Conservation (phyloP, 768 basidiomycete species). For the Crassisporium funariophilum region DNA sequence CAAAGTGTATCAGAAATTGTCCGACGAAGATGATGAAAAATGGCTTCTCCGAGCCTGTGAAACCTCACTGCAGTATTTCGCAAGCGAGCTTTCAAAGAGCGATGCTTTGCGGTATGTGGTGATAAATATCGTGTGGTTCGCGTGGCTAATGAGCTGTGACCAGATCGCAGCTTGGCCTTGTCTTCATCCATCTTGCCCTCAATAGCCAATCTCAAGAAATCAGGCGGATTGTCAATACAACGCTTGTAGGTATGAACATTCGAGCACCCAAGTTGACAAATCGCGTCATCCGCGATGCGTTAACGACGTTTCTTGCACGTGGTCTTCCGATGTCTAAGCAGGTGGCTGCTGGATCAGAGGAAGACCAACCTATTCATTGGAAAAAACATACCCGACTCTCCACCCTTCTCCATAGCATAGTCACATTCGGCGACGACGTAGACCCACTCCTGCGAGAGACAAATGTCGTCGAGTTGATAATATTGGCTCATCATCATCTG, state of each 20-base stretch:
- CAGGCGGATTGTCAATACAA: constrained; percentile 47
- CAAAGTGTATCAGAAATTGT: constrained; percentile 78
- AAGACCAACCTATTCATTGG: constrained; percentile 37
- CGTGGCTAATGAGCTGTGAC: not conserved
- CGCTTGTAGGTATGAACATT: constrained; percentile 41
- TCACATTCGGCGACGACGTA: constrained; percentile 46
- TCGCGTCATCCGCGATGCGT: constrained; percentile 59
- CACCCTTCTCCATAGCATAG: constrained; percentile 53
- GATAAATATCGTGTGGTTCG: not conserved
- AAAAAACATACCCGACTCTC: constrained; percentile 57
- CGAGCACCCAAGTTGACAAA: constrained; percentile 51
- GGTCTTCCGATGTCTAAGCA: constrained; percentile 28
- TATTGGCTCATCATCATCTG: constrained; percentile 74
- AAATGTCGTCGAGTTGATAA: constrained; percentile 54
- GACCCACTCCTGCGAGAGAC: constrained; percentile 43
- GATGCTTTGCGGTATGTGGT: constrained; percentile 56
- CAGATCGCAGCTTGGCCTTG: constrained; percentile 65
- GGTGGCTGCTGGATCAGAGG: constrained; percentile 22
- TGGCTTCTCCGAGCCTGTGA: constrained; percentile 78
- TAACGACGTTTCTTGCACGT: constrained; percentile 49
- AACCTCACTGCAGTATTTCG: constrained; percentile 48
- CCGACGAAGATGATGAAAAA: constrained; percentile 58
- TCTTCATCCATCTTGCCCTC: constrained; percentile 69
- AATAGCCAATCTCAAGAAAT: constrained; percentile 57
- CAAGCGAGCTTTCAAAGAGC: constrained; percentile 51